Conservation (phyloP, 768 basidiomycete species). For the Nevesoporus exiguus region DNA sequence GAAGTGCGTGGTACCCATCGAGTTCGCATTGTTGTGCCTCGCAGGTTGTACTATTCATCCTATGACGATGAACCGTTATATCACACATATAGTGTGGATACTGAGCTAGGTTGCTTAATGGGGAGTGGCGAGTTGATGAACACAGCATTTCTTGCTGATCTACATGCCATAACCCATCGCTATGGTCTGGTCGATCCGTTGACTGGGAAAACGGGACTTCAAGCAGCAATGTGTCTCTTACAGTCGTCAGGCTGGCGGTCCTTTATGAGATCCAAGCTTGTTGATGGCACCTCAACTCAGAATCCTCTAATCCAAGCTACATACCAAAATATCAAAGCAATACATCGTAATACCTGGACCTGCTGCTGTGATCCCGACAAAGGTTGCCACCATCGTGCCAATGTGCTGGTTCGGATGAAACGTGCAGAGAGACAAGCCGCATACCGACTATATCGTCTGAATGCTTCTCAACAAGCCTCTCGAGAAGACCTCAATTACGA, state of each 20-base stretch:
- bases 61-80: neutral
- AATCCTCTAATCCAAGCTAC: too few species aligned
- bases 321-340: too few species aligned
- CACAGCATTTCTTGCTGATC: neutral
- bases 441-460: too few species aligned
- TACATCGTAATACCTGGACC: too few species aligned
- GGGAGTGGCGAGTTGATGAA: neutral
- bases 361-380: too few species aligned
- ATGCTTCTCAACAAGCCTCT: too few species aligned
- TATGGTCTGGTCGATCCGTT: neutral
- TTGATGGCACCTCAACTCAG: too few species aligned
- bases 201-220: neutral
- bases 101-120: neutral
- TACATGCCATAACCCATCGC: neutral
- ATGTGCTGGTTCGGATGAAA: too few species aligned
- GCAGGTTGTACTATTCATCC: too few species aligned
- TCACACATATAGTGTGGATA: neutral
- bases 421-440: too few species aligned
- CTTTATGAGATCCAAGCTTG: neutral
- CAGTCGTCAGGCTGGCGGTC: neutral
- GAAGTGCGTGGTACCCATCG: neutral
- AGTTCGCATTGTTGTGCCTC: neutral
- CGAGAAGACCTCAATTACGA: too few species aligned
- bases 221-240: neutral
- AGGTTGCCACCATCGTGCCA: too few species aligned